A percentile compares a stretch with the other conserved stretches of the same genome.
phyloP scores from a whole-genome alignment of 176 grass and related monocot species.

The Eragrostis curvula region DNA sequence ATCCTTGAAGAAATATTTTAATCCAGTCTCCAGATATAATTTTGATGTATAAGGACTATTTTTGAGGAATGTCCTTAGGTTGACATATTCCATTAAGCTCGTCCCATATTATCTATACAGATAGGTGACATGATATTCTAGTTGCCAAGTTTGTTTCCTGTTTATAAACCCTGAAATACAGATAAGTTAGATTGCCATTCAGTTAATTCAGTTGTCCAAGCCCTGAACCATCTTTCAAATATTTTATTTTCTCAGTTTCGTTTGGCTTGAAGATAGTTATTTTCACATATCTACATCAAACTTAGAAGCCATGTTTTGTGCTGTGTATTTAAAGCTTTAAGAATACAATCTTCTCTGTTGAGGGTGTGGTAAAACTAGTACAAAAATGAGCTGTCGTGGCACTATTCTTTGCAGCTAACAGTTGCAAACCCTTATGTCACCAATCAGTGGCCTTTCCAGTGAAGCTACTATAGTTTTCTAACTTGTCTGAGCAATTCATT shows the following conservation, averaged over 20 bases:
- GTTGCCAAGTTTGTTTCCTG: neutral
- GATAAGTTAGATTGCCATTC: neutral
- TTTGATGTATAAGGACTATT: neutral
- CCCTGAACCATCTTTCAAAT: neutral
- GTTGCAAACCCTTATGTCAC: conserved; percentile 11
- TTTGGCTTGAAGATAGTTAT: no score
- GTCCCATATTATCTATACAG: neutral
- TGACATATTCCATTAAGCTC: neutral
- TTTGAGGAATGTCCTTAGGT: neutral
- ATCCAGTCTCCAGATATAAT: neutral
- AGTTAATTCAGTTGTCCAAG: neutral
- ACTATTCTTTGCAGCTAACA: neutral
- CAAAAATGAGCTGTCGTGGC: conserved; percentile 1
- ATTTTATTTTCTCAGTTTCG: no score
- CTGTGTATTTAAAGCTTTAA: neutral
- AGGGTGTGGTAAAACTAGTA: neutral
- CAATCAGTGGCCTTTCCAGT: neutral
- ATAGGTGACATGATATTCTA: neutral
- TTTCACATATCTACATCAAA: neutral
- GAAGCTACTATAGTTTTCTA: neutral
- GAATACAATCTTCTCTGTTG: neutral
- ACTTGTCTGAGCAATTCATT: conserved; percentile 8
- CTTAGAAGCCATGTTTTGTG: neutral
- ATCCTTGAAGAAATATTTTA: neutral
- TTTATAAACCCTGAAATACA: conserved; percentile 18